These are phyloP conservation scores for Turritis glabra DNA, from an alignment of 345 rosid genomes.

Conservation along the genomic window DNA sequence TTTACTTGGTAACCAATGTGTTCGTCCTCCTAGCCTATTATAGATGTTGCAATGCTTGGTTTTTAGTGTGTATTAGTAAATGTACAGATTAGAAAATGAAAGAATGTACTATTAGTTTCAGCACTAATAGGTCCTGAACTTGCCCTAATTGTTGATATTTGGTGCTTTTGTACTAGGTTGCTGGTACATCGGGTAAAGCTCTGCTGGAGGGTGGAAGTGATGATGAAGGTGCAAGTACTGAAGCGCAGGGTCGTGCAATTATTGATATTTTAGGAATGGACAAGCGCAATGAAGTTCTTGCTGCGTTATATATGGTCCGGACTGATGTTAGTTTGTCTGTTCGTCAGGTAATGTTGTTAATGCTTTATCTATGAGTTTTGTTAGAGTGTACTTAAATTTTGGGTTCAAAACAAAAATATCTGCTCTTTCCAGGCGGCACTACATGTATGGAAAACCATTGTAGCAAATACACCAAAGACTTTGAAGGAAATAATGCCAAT, in stretches of 20 bases:
- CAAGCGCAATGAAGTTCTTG: conserved; percentile 95
- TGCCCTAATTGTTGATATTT: conserved; percentile 12
- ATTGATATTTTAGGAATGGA: conserved; percentile 96
- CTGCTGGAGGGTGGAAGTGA: conserved; percentile 99
- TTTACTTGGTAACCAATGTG: neutral
- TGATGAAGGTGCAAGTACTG: conserved; percentile 99
- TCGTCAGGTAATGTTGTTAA: conserved; percentile 74
- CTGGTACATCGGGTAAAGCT: conserved; percentile 98
- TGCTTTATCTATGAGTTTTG: neutral
- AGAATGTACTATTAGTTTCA: neutral
- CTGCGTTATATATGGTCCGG: conserved; percentile 97
- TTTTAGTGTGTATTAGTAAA: neutral
- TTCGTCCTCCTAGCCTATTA: conserved; percentile 2
- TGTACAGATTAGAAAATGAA: neutral
- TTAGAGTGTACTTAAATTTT: conserved; percentile 16
- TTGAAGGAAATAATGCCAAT: conserved; percentile 97
- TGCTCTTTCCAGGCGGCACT: conserved; percentile 72
- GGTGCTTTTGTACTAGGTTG: conserved; percentile 59
- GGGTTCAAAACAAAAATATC: neutral
- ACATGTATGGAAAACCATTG: conserved; percentile 98
- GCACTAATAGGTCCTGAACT: neutral
- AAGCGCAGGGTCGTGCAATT: conserved; percentile 98
- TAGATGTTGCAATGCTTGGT: conserved; percentile 13
- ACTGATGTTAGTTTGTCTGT: conserved; percentile 93
- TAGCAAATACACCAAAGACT: conserved; percentile 97